These are phyloP conservation scores for Tolypocladium capitatum DNA, from an alignment of 2,329 filamentous ascomycete genomes.

Conservation along the genomic window DNA sequence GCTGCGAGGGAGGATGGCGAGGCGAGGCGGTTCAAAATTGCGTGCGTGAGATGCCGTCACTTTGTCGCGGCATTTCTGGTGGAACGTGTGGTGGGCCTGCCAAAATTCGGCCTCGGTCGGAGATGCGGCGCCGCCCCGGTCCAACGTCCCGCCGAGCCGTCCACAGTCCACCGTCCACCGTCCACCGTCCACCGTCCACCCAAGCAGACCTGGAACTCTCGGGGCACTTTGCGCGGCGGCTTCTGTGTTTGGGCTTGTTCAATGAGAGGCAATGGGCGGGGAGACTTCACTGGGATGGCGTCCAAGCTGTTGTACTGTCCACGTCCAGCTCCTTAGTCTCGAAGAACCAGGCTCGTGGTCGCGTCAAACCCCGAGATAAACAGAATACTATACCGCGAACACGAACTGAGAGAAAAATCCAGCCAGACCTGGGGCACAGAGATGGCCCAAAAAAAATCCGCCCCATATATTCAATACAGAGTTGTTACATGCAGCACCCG, in stretches of 20 bases:
- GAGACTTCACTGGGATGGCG: background rate
- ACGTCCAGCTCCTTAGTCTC: too few relatives aligned
- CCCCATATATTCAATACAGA: background rate
- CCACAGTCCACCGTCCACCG: background rate
- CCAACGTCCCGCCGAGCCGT: background rate
- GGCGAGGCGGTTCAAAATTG: conserved; percentile 9
- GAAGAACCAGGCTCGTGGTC: background rate
- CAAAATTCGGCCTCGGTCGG: conserved; percentile 3
- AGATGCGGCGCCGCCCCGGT: background rate
- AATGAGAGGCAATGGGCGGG: background rate
- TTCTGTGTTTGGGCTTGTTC: background rate
- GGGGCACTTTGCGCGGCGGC: background rate
- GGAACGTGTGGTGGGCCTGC: too few relatives aligned
- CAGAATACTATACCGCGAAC: too few relatives aligned
- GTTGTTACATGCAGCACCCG: background rate
- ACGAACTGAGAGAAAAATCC: too few relatives aligned
- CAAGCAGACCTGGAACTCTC: background rate
- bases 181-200: background rate
- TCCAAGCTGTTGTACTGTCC: too few relatives aligned
- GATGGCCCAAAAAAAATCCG: background rate
- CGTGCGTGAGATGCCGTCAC: conserved; percentile 19
- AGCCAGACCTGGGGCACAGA: too few relatives aligned
- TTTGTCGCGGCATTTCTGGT: conserved; percentile 20
- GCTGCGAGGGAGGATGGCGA: conserved; percentile 4
- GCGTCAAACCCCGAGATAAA: conserved; percentile 1